Conservation (phyloP, 2,329 filamentous ascomycete genomes). For the Microsporum audouinii region DNA sequence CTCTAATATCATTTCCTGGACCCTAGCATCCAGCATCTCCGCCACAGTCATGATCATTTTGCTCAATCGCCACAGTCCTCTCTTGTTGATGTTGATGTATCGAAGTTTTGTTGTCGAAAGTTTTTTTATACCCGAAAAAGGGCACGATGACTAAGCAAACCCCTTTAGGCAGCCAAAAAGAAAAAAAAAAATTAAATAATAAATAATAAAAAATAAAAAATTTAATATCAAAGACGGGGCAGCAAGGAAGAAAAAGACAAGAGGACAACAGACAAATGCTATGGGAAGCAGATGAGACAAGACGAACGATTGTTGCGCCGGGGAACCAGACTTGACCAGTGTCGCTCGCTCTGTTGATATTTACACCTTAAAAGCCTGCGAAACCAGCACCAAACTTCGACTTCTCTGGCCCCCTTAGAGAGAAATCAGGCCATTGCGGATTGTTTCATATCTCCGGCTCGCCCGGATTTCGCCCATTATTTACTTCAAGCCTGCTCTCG, state of each 20-base stretch:
- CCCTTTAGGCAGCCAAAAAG: background rate
- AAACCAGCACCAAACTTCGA: background rate
- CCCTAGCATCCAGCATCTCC: background rate
- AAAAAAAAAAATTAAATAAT: background rate
- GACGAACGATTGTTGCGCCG: background rate
- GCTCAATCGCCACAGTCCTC: background rate
- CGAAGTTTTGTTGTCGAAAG: background rate
- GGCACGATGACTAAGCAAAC: background rate
- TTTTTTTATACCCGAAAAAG: background rate
- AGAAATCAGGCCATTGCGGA: slow-evolving; percentile 5
- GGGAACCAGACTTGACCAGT: background rate
- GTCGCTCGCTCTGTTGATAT: background rate
- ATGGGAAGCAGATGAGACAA: background rate
- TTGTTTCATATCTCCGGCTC: slow-evolving; percentile 2
- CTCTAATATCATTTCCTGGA: background rate
- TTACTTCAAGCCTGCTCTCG: background rate
- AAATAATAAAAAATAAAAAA: background rate
- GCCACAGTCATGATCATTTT: background rate
- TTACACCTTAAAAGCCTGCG: background rate
- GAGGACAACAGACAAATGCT: background rate
- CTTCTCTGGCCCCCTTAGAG: background rate
- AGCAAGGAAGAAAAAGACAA: background rate
- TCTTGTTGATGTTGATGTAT: background rate
- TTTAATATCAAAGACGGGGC: background rate
- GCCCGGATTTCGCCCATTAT: slow-evolving; percentile 1